Conservation (phyloP, 257 asterid genomes). For the Henckelia pumila region DNA sequence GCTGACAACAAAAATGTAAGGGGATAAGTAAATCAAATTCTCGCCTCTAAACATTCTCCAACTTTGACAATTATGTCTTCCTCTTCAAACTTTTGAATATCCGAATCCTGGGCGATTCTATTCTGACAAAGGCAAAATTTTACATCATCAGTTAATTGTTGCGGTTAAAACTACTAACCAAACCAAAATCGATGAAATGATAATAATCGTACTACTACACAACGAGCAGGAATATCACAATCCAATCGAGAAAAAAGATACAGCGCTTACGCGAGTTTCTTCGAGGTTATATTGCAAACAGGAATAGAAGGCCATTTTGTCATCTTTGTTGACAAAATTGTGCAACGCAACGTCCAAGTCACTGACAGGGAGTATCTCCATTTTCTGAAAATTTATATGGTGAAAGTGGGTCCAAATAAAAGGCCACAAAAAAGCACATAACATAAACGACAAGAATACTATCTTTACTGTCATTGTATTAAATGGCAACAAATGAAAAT, state of each 20-base stretch:
- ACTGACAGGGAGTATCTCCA: conserved; percentile 96
- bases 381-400: conserved; percentile 51
- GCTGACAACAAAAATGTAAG: conserved; percentile 22
- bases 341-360: conserved; percentile 95
- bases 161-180: conserved; percentile 6
- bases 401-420: conserved; percentile 20
- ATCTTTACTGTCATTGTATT: neutral
- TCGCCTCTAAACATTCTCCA: conserved; percentile 95
- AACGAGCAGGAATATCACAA: neutral
- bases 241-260: conserved; percentile 11
- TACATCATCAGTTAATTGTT: conserved; percentile 23
- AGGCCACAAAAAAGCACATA: conserved; percentile 1
- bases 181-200: conserved; percentile 7
- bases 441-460: neutral
- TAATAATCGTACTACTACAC: neutral
- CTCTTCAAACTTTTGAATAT: conserved; percentile 60
- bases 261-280: conserved; percentile 87
- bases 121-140: conserved; percentile 45
- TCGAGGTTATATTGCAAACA: conserved; percentile 85
- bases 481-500: neutral
- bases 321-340: conserved; percentile 92
- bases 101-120: conserved; percentile 65
- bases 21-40: conserved; percentile 28
- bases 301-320: conserved; percentile 86
- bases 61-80: conserved; percentile 83